Conservation (phyloP, 73 alveolate species). For the Urostyla sp. region DNA sequence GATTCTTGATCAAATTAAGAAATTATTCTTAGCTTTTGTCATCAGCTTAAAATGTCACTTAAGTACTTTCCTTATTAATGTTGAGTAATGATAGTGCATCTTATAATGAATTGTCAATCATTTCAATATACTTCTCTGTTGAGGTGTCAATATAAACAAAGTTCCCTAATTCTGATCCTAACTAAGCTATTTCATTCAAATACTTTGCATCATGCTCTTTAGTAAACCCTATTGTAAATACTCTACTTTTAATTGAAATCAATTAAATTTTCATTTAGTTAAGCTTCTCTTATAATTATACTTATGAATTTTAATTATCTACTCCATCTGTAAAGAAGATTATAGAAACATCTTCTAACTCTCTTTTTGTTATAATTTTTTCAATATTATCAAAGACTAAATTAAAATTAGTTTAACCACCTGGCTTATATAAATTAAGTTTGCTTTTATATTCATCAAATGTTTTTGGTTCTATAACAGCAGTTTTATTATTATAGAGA, state of each 20-base stretch:
- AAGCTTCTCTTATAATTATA: slow-evolving; percentile 23
- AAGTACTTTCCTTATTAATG: too few species aligned
- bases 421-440: neutral
- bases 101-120: slow-evolving; percentile 12
- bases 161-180: slow-evolving; percentile 71
- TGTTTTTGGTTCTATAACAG: slow-evolving; percentile 2
- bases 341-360: slow-evolving; percentile 24
- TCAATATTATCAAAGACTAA: slow-evolving; percentile 34
- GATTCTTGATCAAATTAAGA: too few species aligned
- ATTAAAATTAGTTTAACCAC: slow-evolving; percentile 56
- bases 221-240: slow-evolving; percentile 63
- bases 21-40: too few species aligned
- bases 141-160: slow-evolving; percentile 55
- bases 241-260: slow-evolving; percentile 18
- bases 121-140: neutral
- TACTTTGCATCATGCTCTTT: slow-evolving; percentile 66
- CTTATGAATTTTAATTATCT: too few species aligned
- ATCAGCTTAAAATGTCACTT: too few species aligned
- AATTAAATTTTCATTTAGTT: neutral
- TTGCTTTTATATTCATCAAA: neutral
- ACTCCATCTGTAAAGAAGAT: slow-evolving; percentile 71
- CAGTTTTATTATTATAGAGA: slow-evolving; percentile 33
- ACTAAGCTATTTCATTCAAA: slow-evolving; percentile 46
- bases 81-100: slow-evolving; percentile 8
- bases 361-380: neutral